Conservation (phyloP, 2,329 filamentous ascomycete genomes). For the Aspergillus glaucus region DNA sequence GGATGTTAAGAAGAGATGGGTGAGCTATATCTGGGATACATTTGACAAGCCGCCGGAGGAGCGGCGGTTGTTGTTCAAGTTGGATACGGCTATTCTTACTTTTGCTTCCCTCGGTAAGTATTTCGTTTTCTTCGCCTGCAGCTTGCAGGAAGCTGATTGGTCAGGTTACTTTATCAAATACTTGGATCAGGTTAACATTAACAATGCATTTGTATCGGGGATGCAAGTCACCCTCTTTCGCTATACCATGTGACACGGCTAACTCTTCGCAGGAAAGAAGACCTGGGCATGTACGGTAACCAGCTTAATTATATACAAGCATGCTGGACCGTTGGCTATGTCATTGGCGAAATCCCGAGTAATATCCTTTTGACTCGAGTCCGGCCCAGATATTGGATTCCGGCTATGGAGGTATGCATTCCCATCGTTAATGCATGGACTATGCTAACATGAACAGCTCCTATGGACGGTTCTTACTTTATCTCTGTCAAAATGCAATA, state of each 20-base stretch:
- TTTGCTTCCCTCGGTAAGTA: slow-evolving; percentile 39
- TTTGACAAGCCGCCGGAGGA: slow-evolving; percentile 48
- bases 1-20: slow-evolving; percentile 37
- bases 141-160: not conserved
- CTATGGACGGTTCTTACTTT: slow-evolving; percentile 48
- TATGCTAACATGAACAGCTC: slow-evolving; percentile 20
- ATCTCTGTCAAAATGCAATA: slow-evolving; percentile 35
- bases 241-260: not conserved
- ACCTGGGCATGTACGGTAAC: slow-evolving; percentile 48
- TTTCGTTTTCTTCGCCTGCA: not conserved
- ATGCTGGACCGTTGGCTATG: slow-evolving; percentile 56
- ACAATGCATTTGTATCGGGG: slow-evolving; percentile 43
- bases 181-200: slow-evolving; percentile 42
- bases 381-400: slow-evolving; percentile 45
- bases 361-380: slow-evolving; percentile 48
- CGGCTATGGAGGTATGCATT: slow-evolving; percentile 35
- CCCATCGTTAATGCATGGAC: slow-evolving; percentile 2
- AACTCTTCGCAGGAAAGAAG: slow-evolving; percentile 41
- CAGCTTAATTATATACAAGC: slow-evolving; percentile 52
- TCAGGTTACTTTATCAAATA: slow-evolving; percentile 48
- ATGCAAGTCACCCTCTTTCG: slow-evolving; percentile 27
- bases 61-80: slow-evolving; percentile 44
- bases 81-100: slow-evolving; percentile 44
- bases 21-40: slow-evolving; percentile 48
- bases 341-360: slow-evolving; percentile 47